A percentile compares a stretch with the other conserved stretches of the same genome.
phyloP scores from a whole-genome alignment of 495 filamentous ascomycete genomes.

The Aspergillus homomorphus region DNA sequence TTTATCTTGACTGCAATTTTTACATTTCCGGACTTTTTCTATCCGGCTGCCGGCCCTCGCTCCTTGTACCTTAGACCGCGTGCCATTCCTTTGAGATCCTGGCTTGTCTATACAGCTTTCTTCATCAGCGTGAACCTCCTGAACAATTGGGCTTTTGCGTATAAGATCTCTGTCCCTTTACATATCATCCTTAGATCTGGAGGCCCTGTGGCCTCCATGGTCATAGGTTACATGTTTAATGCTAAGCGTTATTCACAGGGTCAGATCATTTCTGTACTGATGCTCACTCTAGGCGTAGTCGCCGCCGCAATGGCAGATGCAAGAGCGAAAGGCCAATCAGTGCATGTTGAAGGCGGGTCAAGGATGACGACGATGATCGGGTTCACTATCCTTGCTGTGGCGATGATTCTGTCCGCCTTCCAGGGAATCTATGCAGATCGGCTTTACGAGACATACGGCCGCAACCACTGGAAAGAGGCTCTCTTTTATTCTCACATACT shows the following conservation, averaged over 20 bases:
- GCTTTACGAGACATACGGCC: constrained; percentile 79
- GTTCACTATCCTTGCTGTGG: constrained; percentile 78
- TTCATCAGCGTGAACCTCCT: constrained; percentile 90
- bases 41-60: constrained; percentile 57
- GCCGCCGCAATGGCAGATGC: constrained; percentile 86
- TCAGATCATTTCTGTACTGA: constrained; percentile 72
- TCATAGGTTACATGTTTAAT: constrained; percentile 72
- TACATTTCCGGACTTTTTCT: constrained; percentile 66
- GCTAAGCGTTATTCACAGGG: constrained; percentile 77
- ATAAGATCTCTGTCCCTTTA: constrained; percentile 92
- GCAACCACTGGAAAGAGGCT: constrained; percentile 87
- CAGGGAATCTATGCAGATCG: constrained; percentile 94
- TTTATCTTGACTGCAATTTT: constrained; percentile 77
- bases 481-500: constrained; percentile 89
- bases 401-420: constrained; percentile 85
- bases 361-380: constrained; percentile 61
- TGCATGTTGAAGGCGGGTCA: constrained; percentile 17
- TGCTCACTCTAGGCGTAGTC: constrained; percentile 83
- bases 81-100: constrained; percentile 78
- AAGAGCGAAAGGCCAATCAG: constrained; percentile 63
- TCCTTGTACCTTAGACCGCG: constrained; percentile 71
- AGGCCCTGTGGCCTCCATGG: constrained; percentile 90
- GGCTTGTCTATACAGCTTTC: constrained; percentile 82
- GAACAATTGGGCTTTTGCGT: constrained; percentile 98
- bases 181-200: constrained; percentile 96